Conservation (phyloP, 2,329 filamentous ascomycete genomes). For the Cyclaneusma minus region DNA sequence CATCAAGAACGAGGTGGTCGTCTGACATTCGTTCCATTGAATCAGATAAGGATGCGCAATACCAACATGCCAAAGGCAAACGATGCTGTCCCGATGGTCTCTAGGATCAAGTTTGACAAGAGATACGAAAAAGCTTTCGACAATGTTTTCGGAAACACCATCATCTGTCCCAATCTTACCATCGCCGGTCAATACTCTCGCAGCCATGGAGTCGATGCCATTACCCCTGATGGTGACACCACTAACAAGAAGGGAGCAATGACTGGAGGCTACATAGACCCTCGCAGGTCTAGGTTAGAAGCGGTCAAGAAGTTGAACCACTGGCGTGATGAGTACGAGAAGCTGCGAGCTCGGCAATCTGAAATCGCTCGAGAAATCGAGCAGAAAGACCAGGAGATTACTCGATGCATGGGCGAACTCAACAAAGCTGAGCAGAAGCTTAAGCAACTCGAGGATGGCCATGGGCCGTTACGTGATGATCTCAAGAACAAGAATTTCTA, state of each 20-base stretch:
- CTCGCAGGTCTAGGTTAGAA: slow-evolving; percentile 71
- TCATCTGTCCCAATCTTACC: slow-evolving; percentile 80
- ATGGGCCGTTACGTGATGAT: slow-evolving; percentile 65
- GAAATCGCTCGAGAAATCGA: slow-evolving; percentile 59
- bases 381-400: slow-evolving; percentile 76
- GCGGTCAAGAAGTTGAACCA: slow-evolving; percentile 62
- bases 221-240: slow-evolving; percentile 87
- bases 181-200: slow-evolving; percentile 83
- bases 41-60: slow-evolving; percentile 56
- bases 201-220: slow-evolving; percentile 81
- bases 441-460: slow-evolving; percentile 65
- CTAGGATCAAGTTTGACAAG: slow-evolving; percentile 66
- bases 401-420: slow-evolving; percentile 65
- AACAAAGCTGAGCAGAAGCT: slow-evolving; percentile 71
- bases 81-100: slow-evolving; percentile 76
- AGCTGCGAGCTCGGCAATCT: slow-evolving; percentile 42
- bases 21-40: slow-evolving; percentile 89
- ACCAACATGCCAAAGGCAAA: slow-evolving; percentile 70
- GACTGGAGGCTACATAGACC: slow-evolving; percentile 87
- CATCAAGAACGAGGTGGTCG: slow-evolving; percentile 69
- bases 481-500: slow-evolving; percentile 60
- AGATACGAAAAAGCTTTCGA: slow-evolving; percentile 74
- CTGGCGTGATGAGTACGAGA: slow-evolving; percentile 61
- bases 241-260: slow-evolving; percentile 91
- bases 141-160: slow-evolving; percentile 89